Evolutionary conservation across 2,329 filamentous ascomycete genomes (phyloP), one percentile per base, ranked within the genome.

Genomic region (Fusarium sublunatum): DNA sequence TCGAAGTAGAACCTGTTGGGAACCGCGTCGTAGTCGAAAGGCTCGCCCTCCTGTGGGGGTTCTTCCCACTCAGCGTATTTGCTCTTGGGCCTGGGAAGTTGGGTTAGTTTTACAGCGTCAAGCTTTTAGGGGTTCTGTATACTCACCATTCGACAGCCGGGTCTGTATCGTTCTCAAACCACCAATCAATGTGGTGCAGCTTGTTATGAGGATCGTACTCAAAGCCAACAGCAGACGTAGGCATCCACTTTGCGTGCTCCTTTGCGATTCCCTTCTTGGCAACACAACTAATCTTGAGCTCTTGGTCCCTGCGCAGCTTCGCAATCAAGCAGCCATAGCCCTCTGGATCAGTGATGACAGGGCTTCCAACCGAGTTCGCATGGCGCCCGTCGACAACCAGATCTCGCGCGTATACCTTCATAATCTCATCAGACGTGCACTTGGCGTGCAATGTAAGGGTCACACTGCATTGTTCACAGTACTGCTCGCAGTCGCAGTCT

Each of bases 161-260:
- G 77, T 96, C 91, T 68, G 89, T 86, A 51, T 78, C 76, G 65
- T 79, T 79, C 81, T 99, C 95, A 75, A 92, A 97, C 95, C 95
- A 99, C 77, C 96, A 87, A 72, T 96, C 92, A 53, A 95, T 83
- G 78, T 99, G 95, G 67, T 89, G 87, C 66, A 99, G 82, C 79
- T 96, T 97, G 81, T 99, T 99, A 77, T 96, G 91, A 59, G 95
- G 95, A 75, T 99, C 95, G 77, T 99, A 99, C 78, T 99, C 95
- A 75, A 99, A 99, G 24, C 92, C 93, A 36, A 99, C 89, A 4
- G 95, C 95, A 36, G 93, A 86, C 32, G 91, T 94, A 2, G 95
- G 93, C 72, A 92, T 91, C 95, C 95, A 99, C 78, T 99, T 99
- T 9, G 95, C 92, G 78, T 99, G 95, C 77, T 99, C 95, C 82